Conservation (phyloP, 148 eudicot genomes). For the Agrostemma githago region DNA sequence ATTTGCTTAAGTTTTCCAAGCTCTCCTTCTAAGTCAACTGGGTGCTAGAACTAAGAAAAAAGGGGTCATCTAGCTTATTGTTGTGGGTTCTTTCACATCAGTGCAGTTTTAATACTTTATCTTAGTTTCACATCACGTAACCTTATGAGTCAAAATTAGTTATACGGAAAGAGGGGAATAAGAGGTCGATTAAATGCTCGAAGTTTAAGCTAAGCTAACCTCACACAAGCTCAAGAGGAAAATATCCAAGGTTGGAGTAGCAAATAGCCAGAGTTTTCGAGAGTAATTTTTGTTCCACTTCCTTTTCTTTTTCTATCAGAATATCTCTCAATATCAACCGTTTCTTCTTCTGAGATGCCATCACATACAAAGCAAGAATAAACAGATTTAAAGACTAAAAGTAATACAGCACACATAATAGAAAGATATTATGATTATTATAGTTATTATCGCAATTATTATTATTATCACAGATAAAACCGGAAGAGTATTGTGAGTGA, state of each 20-base stretch:
- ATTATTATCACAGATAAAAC: neutral
- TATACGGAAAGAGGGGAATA: neutral
- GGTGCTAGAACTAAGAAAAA: too few species aligned
- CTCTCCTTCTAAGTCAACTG: too few species aligned
- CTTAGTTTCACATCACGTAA: slow-evolving; percentile 3
- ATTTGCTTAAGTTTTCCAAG: too few species aligned
- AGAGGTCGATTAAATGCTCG: neutral
- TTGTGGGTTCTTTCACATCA: too few species aligned
- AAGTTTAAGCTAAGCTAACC: slow-evolving; percentile 27
- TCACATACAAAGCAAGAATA: neutral
- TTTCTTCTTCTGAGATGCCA: slow-evolving; percentile 21
- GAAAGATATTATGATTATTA: neutral
- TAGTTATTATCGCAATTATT: too few species aligned
- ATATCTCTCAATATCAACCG: slow-evolving; percentile 24
- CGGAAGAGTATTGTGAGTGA: neutral
- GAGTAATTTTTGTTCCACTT: slow-evolving; percentile 17
- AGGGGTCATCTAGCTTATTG: too few species aligned
- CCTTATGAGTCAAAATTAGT: neutral
- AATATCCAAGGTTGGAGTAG: slow-evolving; percentile 34
- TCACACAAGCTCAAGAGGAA: slow-evolving; percentile 32
- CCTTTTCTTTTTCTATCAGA: slow-evolving; percentile 20
- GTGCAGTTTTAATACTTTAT: too few species aligned
- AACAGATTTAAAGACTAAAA: neutral
- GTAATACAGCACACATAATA: neutral
- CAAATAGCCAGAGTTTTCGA: slow-evolving; percentile 25